A percentile compares a stretch with the other conserved stretches of the same genome.
These are phyloP conservation scores for Trypanosoma lewisi DNA, from an alignment of 208 protist genomes.

Conservation along the genomic window DNA sequence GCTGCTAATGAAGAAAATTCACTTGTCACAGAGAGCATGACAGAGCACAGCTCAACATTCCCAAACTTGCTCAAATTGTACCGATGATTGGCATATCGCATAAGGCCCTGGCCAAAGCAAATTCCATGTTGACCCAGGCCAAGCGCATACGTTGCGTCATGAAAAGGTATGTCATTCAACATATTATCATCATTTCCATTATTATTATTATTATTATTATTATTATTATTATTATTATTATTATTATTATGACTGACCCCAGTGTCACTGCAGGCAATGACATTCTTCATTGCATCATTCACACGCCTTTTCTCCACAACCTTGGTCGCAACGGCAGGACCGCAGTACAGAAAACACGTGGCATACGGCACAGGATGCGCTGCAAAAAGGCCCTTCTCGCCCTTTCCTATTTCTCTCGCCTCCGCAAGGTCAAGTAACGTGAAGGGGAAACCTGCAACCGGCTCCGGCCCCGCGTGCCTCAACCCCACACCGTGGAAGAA, in stretches of 20 bases:
- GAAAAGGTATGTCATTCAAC: slow-evolving; percentile 46
- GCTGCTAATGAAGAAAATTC: slow-evolving; percentile 39
- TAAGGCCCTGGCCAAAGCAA: slow-evolving; percentile 77
- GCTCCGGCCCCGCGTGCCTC: slow-evolving; percentile 40
- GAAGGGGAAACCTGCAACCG: slow-evolving; percentile 70
- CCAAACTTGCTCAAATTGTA: slow-evolving; percentile 83
- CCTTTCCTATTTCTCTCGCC: slow-evolving; percentile 57
- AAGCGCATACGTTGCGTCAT: slow-evolving; percentile 84
- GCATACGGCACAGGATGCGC: slow-evolving; percentile 63
- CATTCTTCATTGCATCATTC: background rate
- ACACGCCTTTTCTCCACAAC: slow-evolving; percentile 42
- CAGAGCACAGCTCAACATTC: slow-evolving; percentile 82
- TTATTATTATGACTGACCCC: slow-evolving; percentile 4
- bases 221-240: background rate
- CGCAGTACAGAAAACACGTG: slow-evolving; percentile 80
- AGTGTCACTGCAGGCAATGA: background rate
- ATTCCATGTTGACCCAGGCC: slow-evolving; percentile 62
- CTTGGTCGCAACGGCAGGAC: slow-evolving; percentile 52
- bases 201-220: background rate
- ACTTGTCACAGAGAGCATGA: slow-evolving; percentile 71
- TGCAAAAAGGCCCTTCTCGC: slow-evolving; percentile 62
- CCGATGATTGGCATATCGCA: slow-evolving; percentile 87
- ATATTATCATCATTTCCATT: slow-evolving; percentile 14
- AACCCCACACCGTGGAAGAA: slow-evolving; percentile 81
- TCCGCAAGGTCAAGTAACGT: slow-evolving; percentile 57